Evolutionary conservation across 768 basidiomycete genomes (phyloP), one percentile per base, ranked within the genome.

Genomic region (Pisolithus marmoratus): DNA sequence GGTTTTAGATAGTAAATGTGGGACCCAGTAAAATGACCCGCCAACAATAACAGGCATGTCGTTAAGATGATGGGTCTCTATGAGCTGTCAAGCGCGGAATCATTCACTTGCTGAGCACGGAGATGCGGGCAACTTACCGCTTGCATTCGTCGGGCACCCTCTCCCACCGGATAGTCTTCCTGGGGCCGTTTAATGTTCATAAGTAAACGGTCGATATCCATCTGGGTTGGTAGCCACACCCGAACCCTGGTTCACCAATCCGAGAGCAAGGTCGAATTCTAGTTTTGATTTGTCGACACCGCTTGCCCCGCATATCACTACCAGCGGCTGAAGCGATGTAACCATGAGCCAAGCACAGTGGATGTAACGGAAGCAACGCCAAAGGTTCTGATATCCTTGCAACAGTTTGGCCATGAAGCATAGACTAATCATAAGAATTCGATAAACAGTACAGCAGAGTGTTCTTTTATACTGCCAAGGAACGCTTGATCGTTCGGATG

Each of bases 11-110:
- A 98, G 73, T 38, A 96, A 82, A 64, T 99, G 91, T 61, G 98
- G 95, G 23, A 95, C 88, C 87, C 94, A 99, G 65, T 99, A 99
- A 4, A 91, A 83, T 2, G 96, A 98, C 5, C 96, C 96, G 2
- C 96, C 96, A 43, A 95, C 94, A 7, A 95, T 74, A 50, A 99
- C 89, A 0, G 96, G 95, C 5, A 97, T 67, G 52, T 85, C 71
- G 3, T 77, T 67, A 52, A 76, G 72, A 36, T 58, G 54, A 59
- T 91, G 82, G 9, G 87, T 84, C 51, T 88, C 83, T 46, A 84
- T 76, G 41, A 94, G 90, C 92, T 93, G 63, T 22, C 37, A 41
- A 41, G 26, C 8, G 29, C 44, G 23, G 27, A 48, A 50, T 59
- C 8, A 57, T 44, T 49, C 53, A 47, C 11, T 12, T 34, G 14